These are phyloP conservation scores for Rehmannia glutinosa DNA, from an alignment of 257 asterid species.

Conservation along the genomic window DNA sequence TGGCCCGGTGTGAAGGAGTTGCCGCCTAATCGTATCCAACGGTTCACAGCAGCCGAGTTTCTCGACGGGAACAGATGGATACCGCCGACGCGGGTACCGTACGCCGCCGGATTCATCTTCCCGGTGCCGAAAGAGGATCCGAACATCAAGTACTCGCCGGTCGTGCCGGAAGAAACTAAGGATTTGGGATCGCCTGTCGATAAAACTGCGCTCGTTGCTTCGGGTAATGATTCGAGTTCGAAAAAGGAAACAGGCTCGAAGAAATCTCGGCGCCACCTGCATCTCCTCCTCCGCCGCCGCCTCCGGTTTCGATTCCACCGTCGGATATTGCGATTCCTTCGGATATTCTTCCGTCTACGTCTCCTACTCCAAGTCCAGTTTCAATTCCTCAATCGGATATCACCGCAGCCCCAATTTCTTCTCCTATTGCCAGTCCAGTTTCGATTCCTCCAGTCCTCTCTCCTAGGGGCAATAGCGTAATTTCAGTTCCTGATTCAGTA, in stretches of 20 bases:
- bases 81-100: conserved; percentile 39
- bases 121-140: conserved; percentile 49
- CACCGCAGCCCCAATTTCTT: neutral
- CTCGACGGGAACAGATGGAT: conserved; percentile 60
- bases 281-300: neutral
- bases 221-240: neutral
- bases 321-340: neutral
- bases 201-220: neutral
- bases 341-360: neutral
- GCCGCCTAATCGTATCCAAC: conserved; percentile 39
- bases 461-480: too few relatives aligned
- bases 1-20: conserved; percentile 80
- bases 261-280: neutral
- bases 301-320: neutral
- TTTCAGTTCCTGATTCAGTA: neutral
- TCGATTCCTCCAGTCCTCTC: neutral
- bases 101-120: conserved; percentile 41
- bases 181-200: conserved; percentile 38
- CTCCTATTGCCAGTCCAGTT: neutral
- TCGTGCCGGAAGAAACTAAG: conserved; percentile 53
- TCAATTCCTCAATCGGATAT: neutral
- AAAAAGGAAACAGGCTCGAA: neutral
- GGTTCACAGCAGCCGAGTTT: conserved; percentile 49
- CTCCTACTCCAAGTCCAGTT: neutral
- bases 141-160: conserved; percentile 48